A percentile compares a stretch with the other conserved stretches of the same genome.
These are phyloP conservation scores for Cladosporium halotolerans DNA, from an alignment of 2,329 filamentous ascomycete genomes.

Conservation along the genomic window DNA sequence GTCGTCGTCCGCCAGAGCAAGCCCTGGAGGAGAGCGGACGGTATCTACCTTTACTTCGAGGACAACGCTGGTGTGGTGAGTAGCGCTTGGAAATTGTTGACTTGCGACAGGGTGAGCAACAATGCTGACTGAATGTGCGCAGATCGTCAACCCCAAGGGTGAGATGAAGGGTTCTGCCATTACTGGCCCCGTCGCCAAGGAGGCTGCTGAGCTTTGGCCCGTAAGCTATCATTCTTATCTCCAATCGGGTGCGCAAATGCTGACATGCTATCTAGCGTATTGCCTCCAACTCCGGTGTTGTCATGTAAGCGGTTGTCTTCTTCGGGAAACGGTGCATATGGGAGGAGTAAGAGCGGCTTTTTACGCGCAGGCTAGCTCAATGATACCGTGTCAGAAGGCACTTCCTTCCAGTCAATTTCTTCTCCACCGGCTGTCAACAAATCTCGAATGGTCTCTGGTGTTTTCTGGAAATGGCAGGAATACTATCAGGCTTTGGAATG, in stretches of 20 bases:
- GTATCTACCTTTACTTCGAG: conserved; percentile 99
- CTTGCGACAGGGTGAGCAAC: neutral
- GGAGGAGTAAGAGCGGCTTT: conserved; percentile 11
- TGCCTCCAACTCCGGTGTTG: conserved; percentile 98
- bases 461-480: too few species aligned
- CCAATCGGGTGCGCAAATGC: neutral
- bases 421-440: too few species aligned
- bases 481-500: too few species aligned
- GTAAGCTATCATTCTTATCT: conserved; percentile 48
- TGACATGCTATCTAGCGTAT: conserved; percentile 65
- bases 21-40: conserved; percentile 97
- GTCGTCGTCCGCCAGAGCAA: conserved; percentile 98
- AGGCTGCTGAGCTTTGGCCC: conserved; percentile 99
- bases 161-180: conserved; percentile 99
- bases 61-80: conserved; percentile 95
- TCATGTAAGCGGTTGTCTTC: conserved; percentile 67
- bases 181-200: conserved; percentile 98
- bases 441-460: too few species aligned
- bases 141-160: conserved; percentile 99
- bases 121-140: conserved; percentile 19
- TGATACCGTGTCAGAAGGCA: conserved; percentile 11
- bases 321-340: conserved; percentile 9
- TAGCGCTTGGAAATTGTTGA: conserved; percentile 42
- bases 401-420: conserved; percentile 5
- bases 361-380: conserved; percentile 12